Conservation (phyloP, 345 rosid species). For the Ceriops zippeliana region DNA sequence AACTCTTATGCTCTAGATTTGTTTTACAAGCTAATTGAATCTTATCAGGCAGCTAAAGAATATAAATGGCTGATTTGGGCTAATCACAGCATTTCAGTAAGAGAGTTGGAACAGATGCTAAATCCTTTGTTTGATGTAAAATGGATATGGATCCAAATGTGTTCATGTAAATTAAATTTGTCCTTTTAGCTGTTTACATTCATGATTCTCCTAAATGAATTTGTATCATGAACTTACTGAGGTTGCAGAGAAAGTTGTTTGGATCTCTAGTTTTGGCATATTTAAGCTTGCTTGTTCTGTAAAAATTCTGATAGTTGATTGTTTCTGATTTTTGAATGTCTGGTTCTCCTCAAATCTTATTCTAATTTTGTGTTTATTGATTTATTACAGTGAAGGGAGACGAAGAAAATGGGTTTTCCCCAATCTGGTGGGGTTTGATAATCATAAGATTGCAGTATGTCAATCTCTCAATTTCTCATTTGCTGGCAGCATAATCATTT, state of each 20-base stretch:
- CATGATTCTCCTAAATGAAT: too few species aligned
- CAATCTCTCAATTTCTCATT: conserved; percentile 7
- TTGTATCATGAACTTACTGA: too few species aligned
- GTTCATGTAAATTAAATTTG: not conserved
- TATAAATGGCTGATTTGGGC: not conserved
- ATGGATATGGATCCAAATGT: not conserved
- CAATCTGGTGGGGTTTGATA: conserved; percentile 45
- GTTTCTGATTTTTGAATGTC: not conserved
- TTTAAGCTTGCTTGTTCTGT: not conserved
- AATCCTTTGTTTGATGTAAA: not conserved
- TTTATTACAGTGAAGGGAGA: conserved; percentile 74
- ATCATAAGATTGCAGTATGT: conserved; percentile 51
- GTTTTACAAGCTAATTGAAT: not conserved
- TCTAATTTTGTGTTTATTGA: conserved; percentile 20
- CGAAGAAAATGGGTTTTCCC: conserved; percentile 96
- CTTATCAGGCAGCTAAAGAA: too few species aligned
- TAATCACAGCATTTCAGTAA: not conserved
- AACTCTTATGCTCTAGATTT: not conserved
- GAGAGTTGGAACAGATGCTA: not conserved
- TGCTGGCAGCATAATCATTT: not conserved
- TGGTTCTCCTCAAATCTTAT: conserved; percentile 2
- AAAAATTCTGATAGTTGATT: not conserved
- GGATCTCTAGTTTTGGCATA: not conserved
- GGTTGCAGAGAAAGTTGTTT: not conserved
- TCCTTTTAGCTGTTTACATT: not conserved